Evolutionary conservation across 495 filamentous ascomycete species (phyloP).

Genomic region (Aspergillus leporis): DNA sequence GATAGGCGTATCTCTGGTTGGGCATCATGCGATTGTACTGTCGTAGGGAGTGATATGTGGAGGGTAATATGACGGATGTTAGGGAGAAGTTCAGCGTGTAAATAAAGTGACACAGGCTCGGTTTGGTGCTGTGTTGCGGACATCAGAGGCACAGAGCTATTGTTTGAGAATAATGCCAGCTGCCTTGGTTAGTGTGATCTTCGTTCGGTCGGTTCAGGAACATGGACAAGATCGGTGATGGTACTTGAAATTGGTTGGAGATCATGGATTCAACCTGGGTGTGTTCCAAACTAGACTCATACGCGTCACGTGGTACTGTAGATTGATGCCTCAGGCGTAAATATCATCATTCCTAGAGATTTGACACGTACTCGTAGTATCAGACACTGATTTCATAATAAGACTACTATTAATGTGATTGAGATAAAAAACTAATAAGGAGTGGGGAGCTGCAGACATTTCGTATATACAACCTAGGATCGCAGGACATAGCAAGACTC

Average conservation of each 20-base stretch:
- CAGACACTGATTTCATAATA: not conserved
- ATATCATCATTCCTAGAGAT: not conserved
- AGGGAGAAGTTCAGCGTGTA: slow-evolving; percentile 85
- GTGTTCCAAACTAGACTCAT: not conserved
- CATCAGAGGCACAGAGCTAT: not conserved
- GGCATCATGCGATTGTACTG: slow-evolving; percentile 34
- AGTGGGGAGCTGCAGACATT: too few species aligned
- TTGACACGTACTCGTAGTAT: not conserved
- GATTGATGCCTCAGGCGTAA: slow-evolving; percentile 16
- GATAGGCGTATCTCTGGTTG: slow-evolving; percentile 36
- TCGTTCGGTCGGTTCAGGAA: not conserved
- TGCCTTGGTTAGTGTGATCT: not conserved
- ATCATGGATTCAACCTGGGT: not conserved
- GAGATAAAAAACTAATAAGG: not conserved
- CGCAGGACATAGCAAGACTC: not conserved
- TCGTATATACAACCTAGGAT: not conserved
- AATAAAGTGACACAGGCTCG: slow-evolving; percentile 32
- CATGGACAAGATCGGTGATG: too few species aligned
- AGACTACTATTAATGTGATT: slow-evolving; percentile 5
- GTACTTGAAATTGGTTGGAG: not conserved
- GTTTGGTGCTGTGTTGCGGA: not conserved
- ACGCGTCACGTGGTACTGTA: not conserved
- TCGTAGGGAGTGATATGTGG: slow-evolving; percentile 62
- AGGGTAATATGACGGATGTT: slow-evolving; percentile 86
- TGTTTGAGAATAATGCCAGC: not conserved